Evolutionary conservation across 768 basidiomycete genomes (phyloP).

Genomic region (Mycena amicta): DNA sequence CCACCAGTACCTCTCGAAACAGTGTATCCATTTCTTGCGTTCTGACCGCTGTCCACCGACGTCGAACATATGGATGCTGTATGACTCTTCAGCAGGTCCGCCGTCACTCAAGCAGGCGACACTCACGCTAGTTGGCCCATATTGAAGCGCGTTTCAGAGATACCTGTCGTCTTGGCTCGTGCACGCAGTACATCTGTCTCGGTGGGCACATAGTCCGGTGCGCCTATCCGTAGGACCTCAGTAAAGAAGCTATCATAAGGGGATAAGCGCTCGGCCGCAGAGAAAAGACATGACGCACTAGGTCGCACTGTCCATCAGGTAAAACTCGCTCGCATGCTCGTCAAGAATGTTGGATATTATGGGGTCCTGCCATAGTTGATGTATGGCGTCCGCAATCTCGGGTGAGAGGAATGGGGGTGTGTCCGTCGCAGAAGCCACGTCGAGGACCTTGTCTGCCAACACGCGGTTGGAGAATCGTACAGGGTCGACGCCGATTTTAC

Average conservation of each 20-base stretch:
- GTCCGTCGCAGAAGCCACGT: constrained; percentile 43
- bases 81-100: not conserved
- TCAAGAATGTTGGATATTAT: constrained; percentile 33
- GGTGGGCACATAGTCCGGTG: constrained; percentile 63
- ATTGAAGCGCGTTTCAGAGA: constrained; percentile 68
- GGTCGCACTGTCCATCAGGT: constrained; percentile 77
- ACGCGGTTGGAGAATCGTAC: constrained; percentile 29
- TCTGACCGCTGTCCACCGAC: constrained; percentile 54
- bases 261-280: constrained; percentile 1
- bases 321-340: constrained; percentile 59
- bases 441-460: constrained; percentile 13
- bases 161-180: constrained; percentile 74
- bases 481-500: constrained; percentile 39
- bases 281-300: constrained; percentile 49
- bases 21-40: constrained; percentile 35
- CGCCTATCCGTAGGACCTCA: constrained; percentile 64
- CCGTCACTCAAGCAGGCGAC: not conserved
- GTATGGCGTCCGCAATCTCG: constrained; percentile 54
- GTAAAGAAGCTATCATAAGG: constrained; percentile 59
- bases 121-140: constrained; percentile 49
- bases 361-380: constrained; percentile 55
- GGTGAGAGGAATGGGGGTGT: constrained; percentile 26
- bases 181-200: constrained; percentile 76
- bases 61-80: constrained; percentile 52
- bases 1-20: constrained; percentile 43